Base-by-base conservation (phyloP, 371 early-diverging fungal species). In the Catenaria anguillulae region DNA sequence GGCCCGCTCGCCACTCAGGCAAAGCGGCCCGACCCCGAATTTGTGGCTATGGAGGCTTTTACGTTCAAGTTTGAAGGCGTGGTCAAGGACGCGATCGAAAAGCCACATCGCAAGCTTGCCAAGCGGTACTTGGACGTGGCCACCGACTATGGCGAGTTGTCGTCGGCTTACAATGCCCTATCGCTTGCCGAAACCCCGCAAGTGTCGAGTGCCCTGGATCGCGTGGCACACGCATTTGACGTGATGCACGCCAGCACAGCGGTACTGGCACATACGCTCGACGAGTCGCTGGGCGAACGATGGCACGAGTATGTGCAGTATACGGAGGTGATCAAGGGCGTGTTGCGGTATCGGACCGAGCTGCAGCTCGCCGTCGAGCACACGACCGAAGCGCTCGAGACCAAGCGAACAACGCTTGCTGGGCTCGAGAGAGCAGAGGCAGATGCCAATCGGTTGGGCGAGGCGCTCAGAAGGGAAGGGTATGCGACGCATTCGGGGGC, bases 101-200 rank as follows among this genome's bases (percentile, higher is more conserved):
- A 74, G 61, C 74, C 77, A 31, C 80, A 85, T 58, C 76, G 75
- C 35, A 72, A 74, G 34, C 72, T 85, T 24, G 67, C 79, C 34
- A 72, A 77, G 61, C 75, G 77, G 64, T 73, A 85, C 12, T 72
- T 70, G n/a, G 50, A 63, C 34, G 70, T 88, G 33, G 80, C 89
- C 0, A 73, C 75, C 35, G 86, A 88, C 63, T 87, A 87, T 67
- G 78, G 89, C 19, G 94, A 93, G 63, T 76, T 95, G n/a, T 96
- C 95, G 0, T 91, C 90, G 8, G 76, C 84, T 0, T 90, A 92
- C 70, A 95, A 95, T 65, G 92, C 87, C 31, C 92, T 94, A 72
- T 93, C 94, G 61, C 78, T 95, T 58, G 66, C 69, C 42, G 80
- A 65, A 19, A 62, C 62, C 17, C 75, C 77, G 6, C 68, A 70